Conservation (phyloP, 805 yeast species). For the Zygoascus ofunaensis region DNA sequence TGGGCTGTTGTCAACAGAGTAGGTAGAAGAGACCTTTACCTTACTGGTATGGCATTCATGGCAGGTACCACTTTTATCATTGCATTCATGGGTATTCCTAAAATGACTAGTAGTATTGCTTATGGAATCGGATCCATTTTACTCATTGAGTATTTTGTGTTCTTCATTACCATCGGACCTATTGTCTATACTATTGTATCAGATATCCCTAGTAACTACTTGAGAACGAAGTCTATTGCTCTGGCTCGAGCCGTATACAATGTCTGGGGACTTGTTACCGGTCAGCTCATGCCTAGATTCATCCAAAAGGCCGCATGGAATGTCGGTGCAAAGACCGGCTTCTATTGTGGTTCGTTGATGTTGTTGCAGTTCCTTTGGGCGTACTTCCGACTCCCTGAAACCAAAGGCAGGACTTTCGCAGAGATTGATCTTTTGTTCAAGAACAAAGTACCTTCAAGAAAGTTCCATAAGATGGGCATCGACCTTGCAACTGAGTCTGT, state of each 20-base stretch:
- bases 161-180: slow-evolving; percentile 38
- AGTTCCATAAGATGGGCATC: slow-evolving; percentile 23
- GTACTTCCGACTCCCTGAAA: slow-evolving; percentile 49
- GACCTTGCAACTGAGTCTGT: background rate
- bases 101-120: slow-evolving; percentile 14
- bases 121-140: slow-evolving; percentile 36
- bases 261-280: slow-evolving; percentile 15
- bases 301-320: slow-evolving; percentile 39
- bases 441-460: slow-evolving; percentile 22
- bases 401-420: slow-evolving; percentile 47
- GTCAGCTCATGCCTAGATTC: slow-evolving; percentile 34
- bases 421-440: slow-evolving; percentile 49
- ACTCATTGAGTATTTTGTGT: slow-evolving; percentile 34
- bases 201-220: slow-evolving; percentile 35
- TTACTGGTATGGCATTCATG: slow-evolving; percentile 31
- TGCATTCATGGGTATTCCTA: slow-evolving; percentile 34
- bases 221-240: slow-evolving; percentile 36
- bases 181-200: slow-evolving; percentile 34
- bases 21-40: slow-evolving; percentile 20
- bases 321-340: slow-evolving; percentile 40
- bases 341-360: slow-evolving; percentile 12
- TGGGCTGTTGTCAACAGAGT: slow-evolving; percentile 16
- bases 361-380: slow-evolving; percentile 30
- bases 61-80: slow-evolving; percentile 35
- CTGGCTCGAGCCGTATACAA: slow-evolving; percentile 30